Base-by-base conservation (phyloP, 2,329 filamentous ascomycete genomes). In the Colletotrichum viniferum region DNA sequence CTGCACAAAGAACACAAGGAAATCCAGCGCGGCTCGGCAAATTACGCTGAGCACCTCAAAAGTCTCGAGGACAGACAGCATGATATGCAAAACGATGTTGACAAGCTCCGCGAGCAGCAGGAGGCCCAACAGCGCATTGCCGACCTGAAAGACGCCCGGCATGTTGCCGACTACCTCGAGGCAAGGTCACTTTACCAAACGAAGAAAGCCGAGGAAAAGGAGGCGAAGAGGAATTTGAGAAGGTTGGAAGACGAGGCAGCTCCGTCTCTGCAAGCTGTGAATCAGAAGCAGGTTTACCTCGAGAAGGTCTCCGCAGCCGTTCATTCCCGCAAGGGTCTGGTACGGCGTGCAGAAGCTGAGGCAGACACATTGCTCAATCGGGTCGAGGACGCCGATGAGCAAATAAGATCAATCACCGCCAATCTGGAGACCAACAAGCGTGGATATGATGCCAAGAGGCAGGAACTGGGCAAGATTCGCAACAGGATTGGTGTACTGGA, bases 1-100 rank as follows among this genome's bases (percentile, higher is more conserved):
- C 85, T 96, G 56, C 92, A 96, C 76, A 90, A 87, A 66, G 88
- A 92, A 36, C 92, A 97, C 81, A 96, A 94, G 79, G 87, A 88
- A 26, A 79, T 93, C 2, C 88, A 93, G 78, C 84, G 87, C 21
- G 87, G 91, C 69, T 88, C 92, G 36, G 88, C 91, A 21, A 86
- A 85, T 5, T 90, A 94, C 69, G 84, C 87, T 43, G 93, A 94
- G 62, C 87, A 89, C 30, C 85, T 98, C 9, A 87, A 88, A 67
- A 92, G 90, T 70, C 86, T 96, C 62, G 92, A 98, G 81, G 89
- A 86, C 55, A 92, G 95, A 32, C 96, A 98, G 77, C 87, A 90
- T 76, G 90, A 92, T 65, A 91, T 97, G 60, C 92, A 94, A 80
- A 92, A 91, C 12, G 96, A 98, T 80, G 96, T 98, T 28, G 93